Evolutionary conservation across 495 filamentous ascomycete species (phyloP).

Genomic region (Tetracladium marchalianum): DNA sequence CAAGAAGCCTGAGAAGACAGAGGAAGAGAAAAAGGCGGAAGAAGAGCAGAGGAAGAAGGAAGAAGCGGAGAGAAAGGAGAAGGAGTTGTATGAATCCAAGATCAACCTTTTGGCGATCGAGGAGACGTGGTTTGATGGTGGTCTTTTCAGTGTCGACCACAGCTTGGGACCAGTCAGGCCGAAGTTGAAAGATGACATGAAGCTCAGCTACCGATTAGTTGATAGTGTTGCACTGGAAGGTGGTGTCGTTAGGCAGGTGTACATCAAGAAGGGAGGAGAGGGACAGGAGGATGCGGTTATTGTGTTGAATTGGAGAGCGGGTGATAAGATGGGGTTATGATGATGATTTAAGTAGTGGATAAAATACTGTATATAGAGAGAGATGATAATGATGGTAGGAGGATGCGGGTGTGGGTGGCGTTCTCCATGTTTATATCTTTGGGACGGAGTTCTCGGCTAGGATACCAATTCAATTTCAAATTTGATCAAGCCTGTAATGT

Average conservation of each 20-base stretch:
- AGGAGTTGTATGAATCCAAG: neutral
- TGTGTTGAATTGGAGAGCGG: slow-evolving; percentile 14
- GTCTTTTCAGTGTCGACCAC: slow-evolving; percentile 1
- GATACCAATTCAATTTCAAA: too few relatives aligned
- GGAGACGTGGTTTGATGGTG: slow-evolving; percentile 13
- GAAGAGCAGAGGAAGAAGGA: too few relatives aligned
- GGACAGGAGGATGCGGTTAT: slow-evolving; percentile 2
- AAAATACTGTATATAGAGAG: too few relatives aligned
- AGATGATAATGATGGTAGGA: too few relatives aligned
- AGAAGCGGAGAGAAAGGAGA: too few relatives aligned
- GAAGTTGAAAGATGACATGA: neutral
- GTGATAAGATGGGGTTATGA: neutral
- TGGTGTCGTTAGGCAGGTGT: slow-evolving; percentile 12
- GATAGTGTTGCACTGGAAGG: slow-evolving; percentile 9
- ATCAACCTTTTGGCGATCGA: slow-evolving; percentile 8
- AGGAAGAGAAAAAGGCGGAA: too few relatives aligned
- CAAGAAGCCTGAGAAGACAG: too few relatives aligned
- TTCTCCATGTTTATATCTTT: too few relatives aligned
- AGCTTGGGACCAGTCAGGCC: slow-evolving; percentile 11
- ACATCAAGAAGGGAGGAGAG: slow-evolving; percentile 3
- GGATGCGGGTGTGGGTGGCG: too few relatives aligned
- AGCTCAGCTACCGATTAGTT: slow-evolving; percentile 2
- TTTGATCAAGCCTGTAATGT: too few relatives aligned
- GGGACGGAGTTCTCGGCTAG: too few relatives aligned
- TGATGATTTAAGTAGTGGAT: too few relatives aligned